Percentiles rank a stretch among this genome's conserved stretches.
These are phyloP conservation scores for Chenopodium quinoa DNA, from an alignment of 148 eudicot genomes.

Conservation along the genomic window DNA sequence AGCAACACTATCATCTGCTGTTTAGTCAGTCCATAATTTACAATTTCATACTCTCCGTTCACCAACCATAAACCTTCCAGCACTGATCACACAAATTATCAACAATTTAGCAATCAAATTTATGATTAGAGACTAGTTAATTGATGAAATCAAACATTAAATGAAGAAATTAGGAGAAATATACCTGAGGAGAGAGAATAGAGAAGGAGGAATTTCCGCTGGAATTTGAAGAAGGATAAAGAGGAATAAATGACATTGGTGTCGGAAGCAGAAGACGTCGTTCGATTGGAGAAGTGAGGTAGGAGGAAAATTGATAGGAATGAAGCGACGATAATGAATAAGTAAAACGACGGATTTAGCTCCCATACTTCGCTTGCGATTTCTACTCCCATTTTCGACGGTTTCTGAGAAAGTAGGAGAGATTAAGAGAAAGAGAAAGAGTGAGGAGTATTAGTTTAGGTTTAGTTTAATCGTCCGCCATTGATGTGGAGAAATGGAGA, in stretches of 20 bases:
- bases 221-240: slow-evolving; percentile 54
- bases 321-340: slow-evolving; percentile 52
- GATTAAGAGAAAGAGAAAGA: background rate
- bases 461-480: slow-evolving; percentile 16
- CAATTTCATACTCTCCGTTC: slow-evolving; percentile 72
- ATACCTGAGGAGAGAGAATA: slow-evolving; percentile 70
- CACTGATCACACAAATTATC: slow-evolving; percentile 33
- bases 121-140: background rate
- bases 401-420: background rate
- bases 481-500: slow-evolving; percentile 7
- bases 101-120: background rate
- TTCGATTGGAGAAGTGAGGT: slow-evolving; percentile 42
- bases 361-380: slow-evolving; percentile 73
- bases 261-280: slow-evolving; percentile 29
- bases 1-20: slow-evolving; percentile 56
- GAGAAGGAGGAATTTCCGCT: slow-evolving; percentile 56
- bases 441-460: background rate
- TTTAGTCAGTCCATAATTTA: slow-evolving; percentile 42
- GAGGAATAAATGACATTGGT: slow-evolving; percentile 39
- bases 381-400: slow-evolving; percentile 53
- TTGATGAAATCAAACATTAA: background rate
- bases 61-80: slow-evolving; percentile 75
- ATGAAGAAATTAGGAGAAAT: background rate
- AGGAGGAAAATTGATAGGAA: slow-evolving; percentile 52
- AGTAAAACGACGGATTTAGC: slow-evolving; percentile 43